Evolutionary conservation across 257 asterid genomes (phyloP).

Genomic region (Solanum corneliomulleri): DNA sequence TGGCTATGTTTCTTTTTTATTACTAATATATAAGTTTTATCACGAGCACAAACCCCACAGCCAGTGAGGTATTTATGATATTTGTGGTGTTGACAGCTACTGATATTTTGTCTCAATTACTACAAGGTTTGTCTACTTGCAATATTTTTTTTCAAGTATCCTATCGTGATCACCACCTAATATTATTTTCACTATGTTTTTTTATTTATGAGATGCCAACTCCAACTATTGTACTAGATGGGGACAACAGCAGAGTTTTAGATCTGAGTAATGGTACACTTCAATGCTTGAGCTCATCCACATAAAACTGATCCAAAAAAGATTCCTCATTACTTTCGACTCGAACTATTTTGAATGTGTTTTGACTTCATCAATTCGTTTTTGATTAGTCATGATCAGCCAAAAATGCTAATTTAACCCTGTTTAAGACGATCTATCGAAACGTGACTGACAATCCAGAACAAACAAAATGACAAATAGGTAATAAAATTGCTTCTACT

Average conservation of each 20-base stretch:
- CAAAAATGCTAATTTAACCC: not conserved
- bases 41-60: not conserved
- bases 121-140: not conserved
- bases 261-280: not conserved
- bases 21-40: not conserved
- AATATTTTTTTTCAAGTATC: not conserved
- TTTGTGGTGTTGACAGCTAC: conserved; percentile 1
- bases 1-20: not conserved
- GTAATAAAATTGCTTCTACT: not conserved
- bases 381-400: not conserved
- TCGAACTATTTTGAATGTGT: not conserved
- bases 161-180: not conserved
- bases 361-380: not conserved
- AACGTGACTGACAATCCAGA: not conserved
- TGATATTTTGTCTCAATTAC: not conserved
- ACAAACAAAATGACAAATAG: not conserved
- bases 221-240: not conserved
- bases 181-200: not conserved
- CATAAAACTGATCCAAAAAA: not conserved
- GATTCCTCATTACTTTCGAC: not conserved
- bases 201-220: not conserved
- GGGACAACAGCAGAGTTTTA: not conserved
- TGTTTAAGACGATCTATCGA: not conserved
- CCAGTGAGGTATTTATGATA: not conserved
- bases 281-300: not conserved